Evolutionary conservation across 1,284 basidiomycete species (phyloP).

Genomic region (Phellopilus nigrolimitatus): DNA sequence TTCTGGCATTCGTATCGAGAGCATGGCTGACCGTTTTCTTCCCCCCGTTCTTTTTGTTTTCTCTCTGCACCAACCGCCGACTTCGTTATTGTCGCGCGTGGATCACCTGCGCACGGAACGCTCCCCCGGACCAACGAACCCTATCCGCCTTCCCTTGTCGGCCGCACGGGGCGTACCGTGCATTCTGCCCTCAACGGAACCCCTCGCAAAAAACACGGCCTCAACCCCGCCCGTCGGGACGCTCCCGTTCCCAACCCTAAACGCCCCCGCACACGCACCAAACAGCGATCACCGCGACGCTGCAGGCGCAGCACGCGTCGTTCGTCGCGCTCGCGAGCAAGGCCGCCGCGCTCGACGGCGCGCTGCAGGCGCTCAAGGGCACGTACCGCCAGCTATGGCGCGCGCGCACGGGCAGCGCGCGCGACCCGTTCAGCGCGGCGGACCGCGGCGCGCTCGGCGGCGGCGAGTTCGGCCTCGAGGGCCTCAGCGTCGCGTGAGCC

Average conservation of each 20-base stretch:
- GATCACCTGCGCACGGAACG: background rate
- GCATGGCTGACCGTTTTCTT: background rate
- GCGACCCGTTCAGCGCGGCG: conserved; percentile 67
- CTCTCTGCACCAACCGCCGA: background rate
- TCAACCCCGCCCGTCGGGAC: too few relatives aligned
- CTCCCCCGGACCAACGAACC: too few relatives aligned
- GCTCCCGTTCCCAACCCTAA: background rate
- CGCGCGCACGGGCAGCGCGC: conserved; percentile 61
- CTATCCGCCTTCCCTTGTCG: too few relatives aligned
- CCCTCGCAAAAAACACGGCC: too few relatives aligned
- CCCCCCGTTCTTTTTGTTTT: background rate
- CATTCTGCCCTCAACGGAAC: too few relatives aligned
- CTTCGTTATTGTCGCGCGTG: background rate
- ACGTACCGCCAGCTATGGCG: conserved; percentile 67
- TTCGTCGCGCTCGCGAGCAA: conserved; percentile 70
- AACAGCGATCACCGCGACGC: conserved; percentile 61
- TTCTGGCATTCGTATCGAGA: background rate
- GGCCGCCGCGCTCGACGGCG: conserved; percentile 62
- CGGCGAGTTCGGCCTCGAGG: conserved; percentile 33
- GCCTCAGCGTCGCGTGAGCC: conserved; percentile 15
- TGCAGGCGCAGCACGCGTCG: conserved; percentile 69
- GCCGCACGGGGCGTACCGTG: too few relatives aligned
- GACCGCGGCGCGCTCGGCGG: conserved; percentile 42
- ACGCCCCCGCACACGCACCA: background rate
- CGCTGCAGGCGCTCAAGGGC: conserved; percentile 66